Conservation (phyloP, 2,329 filamentous ascomycete genomes). For the Nemania diffusa region DNA sequence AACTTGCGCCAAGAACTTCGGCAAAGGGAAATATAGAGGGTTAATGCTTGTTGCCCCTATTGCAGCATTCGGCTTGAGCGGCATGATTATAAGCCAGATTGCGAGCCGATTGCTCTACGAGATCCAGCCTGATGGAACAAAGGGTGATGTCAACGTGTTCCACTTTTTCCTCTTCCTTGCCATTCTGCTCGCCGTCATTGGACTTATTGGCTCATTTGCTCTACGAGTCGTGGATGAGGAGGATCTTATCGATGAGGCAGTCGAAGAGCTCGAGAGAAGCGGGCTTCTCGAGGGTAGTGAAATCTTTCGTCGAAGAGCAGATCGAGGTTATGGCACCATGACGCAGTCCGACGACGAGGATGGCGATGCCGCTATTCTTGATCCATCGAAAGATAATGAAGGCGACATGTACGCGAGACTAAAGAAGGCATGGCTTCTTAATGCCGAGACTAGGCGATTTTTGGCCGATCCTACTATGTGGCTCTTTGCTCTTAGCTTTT, state of each 20-base stretch:
- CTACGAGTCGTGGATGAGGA: slow-evolving; percentile 85
- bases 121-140: slow-evolving; percentile 68
- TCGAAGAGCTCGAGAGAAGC: slow-evolving; percentile 90
- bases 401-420: slow-evolving; percentile 62
- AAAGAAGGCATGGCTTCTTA: slow-evolving; percentile 91
- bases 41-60: slow-evolving; percentile 91
- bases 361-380: slow-evolving; percentile 56
- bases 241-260: slow-evolving; percentile 87
- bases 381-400: slow-evolving; percentile 51
- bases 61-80: slow-evolving; percentile 90
- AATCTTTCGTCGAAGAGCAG: slow-evolving; percentile 70
- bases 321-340: slow-evolving; percentile 71
- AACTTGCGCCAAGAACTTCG: slow-evolving; percentile 98
- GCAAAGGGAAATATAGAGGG: slow-evolving; percentile 85
- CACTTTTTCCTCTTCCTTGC: slow-evolving; percentile 89
- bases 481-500: slow-evolving; percentile 90
- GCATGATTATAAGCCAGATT: slow-evolving; percentile 94
- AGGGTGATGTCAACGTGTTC: slow-evolving; percentile 77
- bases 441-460: slow-evolving; percentile 88
- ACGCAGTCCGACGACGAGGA: slow-evolving; percentile 56
- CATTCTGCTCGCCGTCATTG: slow-evolving; percentile 74
- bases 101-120: slow-evolving; percentile 83
- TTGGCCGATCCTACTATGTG: slow-evolving; percentile 93
- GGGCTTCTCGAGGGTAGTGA: slow-evolving; percentile 81
- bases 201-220: slow-evolving; percentile 77